Evolutionary conservation across 129 eudicot genomes (phyloP), one percentile per base, ranked within the genome.

Genomic region (Centaurea solstitialis): DNA sequence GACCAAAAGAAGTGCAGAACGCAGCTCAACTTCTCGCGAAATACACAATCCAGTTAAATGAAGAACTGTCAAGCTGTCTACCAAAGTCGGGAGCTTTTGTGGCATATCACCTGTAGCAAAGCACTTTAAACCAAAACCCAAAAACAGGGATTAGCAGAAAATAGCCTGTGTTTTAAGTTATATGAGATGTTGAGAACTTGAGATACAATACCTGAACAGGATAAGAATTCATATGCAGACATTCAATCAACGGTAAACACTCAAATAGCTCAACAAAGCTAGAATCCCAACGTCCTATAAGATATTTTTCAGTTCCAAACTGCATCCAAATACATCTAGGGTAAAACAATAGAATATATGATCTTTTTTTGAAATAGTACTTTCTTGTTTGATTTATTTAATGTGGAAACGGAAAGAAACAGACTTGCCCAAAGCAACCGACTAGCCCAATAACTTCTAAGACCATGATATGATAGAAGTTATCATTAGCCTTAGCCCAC

Each of bases 21-120:
- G 6, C 37, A 62, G 37, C 71, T 37, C 72, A 22, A n/a, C 72
- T 62, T 38, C 72, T 37, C 37, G 62, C 7, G 72, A 15, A 35
- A 76, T 62, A 20, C 70, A 76, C 6, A 76, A 9, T 20, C 21
- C 38, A 11, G 21, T n/a, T 35, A 76, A 37, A 62, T 13, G 8
- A 35, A 76, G 57, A 61, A 59, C 69, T 10, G 11, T 76, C 3
- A 61, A 70, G 79, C 37, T 59, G 13, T 33, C 23, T 62, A 73
- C 38, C 37, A 24, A 20, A n/a, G 30, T 64, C 9, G 38, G 68
- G 50, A 80, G 79, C 28, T 38, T 73, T 39, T 40, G 53, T 65
- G 75, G 84, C 7, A 73, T 65, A 4, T 6, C 79, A 24, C 84
- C 84, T 72, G 67, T n/a, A 80, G 68, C 57, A 80, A 80, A 65